These are phyloP conservation scores for Pittosporum tobira DNA, from an alignment of 129 eudicot species.

Conservation along the genomic window DNA sequence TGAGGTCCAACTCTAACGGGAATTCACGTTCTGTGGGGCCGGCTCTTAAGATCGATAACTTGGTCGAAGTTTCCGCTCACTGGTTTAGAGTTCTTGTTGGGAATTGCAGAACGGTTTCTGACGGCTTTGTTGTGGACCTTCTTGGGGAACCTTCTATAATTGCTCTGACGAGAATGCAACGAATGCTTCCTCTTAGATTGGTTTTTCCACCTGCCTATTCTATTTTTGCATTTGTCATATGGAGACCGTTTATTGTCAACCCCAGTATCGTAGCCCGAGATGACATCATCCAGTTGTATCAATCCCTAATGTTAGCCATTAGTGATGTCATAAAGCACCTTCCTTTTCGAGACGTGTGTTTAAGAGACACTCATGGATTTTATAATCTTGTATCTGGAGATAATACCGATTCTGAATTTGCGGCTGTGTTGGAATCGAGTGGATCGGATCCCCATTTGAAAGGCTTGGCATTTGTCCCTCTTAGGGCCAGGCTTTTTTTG, in stretches of 20 bases:
- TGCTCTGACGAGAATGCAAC: constrained; percentile 82
- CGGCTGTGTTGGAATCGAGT: constrained; percentile 50
- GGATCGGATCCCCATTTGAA: constrained; percentile 53
- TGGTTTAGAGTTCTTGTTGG: constrained; percentile 98
- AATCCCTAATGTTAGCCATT: constrained; percentile 41
- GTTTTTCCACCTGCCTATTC: constrained; percentile 88
- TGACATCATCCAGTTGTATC: constrained; percentile 52
- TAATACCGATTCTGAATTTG: constrained; percentile 77
- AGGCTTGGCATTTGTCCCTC: constrained; percentile 66
- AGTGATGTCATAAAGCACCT: constrained; percentile 81
- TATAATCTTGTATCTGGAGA: constrained; percentile 67
- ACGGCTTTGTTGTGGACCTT: constrained; percentile 78
- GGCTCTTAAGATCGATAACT: constrained; percentile 46
- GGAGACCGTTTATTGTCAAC: constrained; percentile 67
- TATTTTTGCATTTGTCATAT: constrained; percentile 66
- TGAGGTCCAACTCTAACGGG: constrained; percentile 72
- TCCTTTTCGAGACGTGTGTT: constrained; percentile 88
- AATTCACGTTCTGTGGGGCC: constrained; percentile 52
- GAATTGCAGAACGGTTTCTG: constrained; percentile 74
- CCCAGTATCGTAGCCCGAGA: constrained; percentile 44
- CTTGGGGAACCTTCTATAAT: constrained; percentile 78
- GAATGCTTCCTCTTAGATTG: constrained; percentile 61
- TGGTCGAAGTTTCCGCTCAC: constrained; percentile 74
- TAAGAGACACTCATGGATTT: constrained; percentile 61
- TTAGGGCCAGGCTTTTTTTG: constrained; percentile 73